phyloP scores from a whole-genome alignment of 192 early-diverging fungal species.

The Pilaira anomala region DNA sequence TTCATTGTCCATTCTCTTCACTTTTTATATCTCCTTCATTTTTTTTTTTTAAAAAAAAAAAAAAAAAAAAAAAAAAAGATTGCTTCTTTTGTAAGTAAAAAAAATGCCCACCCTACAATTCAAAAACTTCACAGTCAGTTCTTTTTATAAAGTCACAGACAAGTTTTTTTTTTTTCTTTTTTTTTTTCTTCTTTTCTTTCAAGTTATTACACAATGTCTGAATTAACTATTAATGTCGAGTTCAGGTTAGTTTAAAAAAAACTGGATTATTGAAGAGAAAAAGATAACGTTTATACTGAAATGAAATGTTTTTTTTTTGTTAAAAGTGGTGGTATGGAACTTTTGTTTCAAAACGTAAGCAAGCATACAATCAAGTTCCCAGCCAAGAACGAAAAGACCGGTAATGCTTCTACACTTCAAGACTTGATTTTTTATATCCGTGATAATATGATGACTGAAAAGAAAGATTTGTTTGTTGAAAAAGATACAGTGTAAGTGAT shows the following conservation, averaged over 20 bases:
- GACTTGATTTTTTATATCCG: slow-evolving; percentile 72
- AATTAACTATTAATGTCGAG: slow-evolving; percentile 9
- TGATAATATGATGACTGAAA: slow-evolving; percentile 66
- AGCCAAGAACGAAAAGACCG: slow-evolving; percentile 25
- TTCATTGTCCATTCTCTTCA: too few relatives aligned
- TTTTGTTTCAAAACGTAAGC: slow-evolving; percentile 79
- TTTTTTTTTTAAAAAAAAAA: too few relatives aligned
- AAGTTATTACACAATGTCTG: neutral
- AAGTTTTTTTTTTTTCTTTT: too few relatives aligned
- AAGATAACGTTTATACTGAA: neutral
- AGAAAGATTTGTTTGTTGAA: slow-evolving; percentile 82
- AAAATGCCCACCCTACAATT: too few relatives aligned
- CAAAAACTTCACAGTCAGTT: too few relatives aligned
- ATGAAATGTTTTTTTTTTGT: neutral
- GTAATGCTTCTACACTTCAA: slow-evolving; percentile 49
- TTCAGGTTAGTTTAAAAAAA: neutral
- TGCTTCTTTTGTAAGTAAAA: too few relatives aligned
- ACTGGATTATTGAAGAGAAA: too few relatives aligned
- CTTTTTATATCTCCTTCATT: too few relatives aligned
- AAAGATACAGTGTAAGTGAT: slow-evolving; percentile 80
- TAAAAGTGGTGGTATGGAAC: slow-evolving; percentile 85
- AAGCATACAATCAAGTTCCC: slow-evolving; percentile 51
- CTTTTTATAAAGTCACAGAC: too few relatives aligned
- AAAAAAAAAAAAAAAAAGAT: too few relatives aligned
- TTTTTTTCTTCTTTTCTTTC: too few relatives aligned